A percentile compares a stretch with the other conserved stretches of the same genome.
phyloP scores from a whole-genome alignment of 805 yeast genomes.

The Spathaspora passalidarum region DNA sequence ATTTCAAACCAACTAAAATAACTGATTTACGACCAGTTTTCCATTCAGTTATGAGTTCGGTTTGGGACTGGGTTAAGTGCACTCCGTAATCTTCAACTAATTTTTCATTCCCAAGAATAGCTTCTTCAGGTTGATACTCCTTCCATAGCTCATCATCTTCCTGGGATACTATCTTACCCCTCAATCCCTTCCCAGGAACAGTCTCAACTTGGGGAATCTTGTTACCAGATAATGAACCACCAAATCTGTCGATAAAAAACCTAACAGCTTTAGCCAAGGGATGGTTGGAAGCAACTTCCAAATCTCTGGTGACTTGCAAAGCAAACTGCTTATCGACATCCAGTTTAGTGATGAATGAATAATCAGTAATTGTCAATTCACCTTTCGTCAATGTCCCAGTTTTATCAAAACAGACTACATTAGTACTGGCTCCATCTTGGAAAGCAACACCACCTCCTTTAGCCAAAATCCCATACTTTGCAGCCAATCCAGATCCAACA shows the following conservation, averaged over 20 bases:
- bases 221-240: constrained; percentile 22
- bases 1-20: constrained; percentile 48
- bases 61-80: constrained; percentile 25
- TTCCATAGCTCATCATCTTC: constrained; percentile 28
- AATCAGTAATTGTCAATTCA: constrained; percentile 54
- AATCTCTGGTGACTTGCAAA: constrained; percentile 51
- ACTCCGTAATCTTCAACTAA: constrained; percentile 50
- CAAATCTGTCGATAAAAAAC: constrained; percentile 31
- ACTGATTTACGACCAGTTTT: constrained; percentile 63
- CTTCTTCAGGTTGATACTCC: constrained; percentile 30
- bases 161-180: constrained; percentile 36
- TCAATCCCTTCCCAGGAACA: constrained; percentile 59
- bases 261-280: constrained; percentile 64
- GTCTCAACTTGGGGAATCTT: constrained; percentile 49
- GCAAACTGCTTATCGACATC: constrained; percentile 21
- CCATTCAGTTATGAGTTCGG: constrained; percentile 46
- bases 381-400: constrained; percentile 79
- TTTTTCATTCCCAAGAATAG: constrained; percentile 58
- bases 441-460: constrained; percentile 83
- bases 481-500: constrained; percentile 78
- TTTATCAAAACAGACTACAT: constrained; percentile 71
- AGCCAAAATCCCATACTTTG: constrained; percentile 70
- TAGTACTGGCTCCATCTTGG: constrained; percentile 66
- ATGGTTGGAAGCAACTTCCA: constrained; percentile 65
- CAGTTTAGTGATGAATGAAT: constrained; percentile 21